phyloP scores from a whole-genome alignment of 2,329 filamentous ascomycete genomes.

The Cladophialophora yegresii region DNA sequence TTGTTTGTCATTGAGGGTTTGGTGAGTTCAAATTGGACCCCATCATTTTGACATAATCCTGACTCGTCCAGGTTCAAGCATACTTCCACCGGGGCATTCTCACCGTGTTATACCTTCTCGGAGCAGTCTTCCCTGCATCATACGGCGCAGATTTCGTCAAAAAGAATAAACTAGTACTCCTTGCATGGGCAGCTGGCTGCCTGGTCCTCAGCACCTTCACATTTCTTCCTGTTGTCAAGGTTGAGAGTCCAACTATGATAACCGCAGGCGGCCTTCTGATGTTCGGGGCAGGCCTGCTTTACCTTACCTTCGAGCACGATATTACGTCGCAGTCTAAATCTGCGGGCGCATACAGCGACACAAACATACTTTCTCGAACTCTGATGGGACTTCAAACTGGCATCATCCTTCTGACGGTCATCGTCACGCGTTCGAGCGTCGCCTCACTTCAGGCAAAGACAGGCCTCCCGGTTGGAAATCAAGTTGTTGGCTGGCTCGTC shows the following conservation, averaged over 20 bases:
- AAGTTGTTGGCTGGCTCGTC: slow-evolving; percentile 80
- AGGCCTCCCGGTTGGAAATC: slow-evolving; percentile 83
- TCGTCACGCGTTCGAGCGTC: slow-evolving; percentile 85
- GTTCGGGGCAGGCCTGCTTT: slow-evolving; percentile 72
- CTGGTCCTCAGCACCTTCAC: slow-evolving; percentile 87
- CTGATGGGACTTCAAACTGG: slow-evolving; percentile 60
- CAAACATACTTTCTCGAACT: slow-evolving; percentile 43
- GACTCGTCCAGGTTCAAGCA: slow-evolving; percentile 68
- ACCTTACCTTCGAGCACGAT: slow-evolving; percentile 75
- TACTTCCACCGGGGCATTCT: slow-evolving; percentile 90
- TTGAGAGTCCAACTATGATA: slow-evolving; percentile 75
- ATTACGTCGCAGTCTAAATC: slow-evolving; percentile 51
- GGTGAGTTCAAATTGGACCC: slow-evolving; percentile 46
- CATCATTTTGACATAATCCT: slow-evolving; percentile 4
- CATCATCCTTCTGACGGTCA: slow-evolving; percentile 74
- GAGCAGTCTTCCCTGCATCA: slow-evolving; percentile 72
- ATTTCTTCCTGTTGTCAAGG: slow-evolving; percentile 80
- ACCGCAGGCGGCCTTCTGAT: slow-evolving; percentile 76
- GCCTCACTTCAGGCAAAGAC: slow-evolving; percentile 79
- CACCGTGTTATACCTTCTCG: slow-evolving; percentile 75
- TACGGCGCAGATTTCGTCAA: slow-evolving; percentile 74
- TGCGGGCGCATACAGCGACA: slow-evolving; percentile 11
- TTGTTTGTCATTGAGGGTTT: slow-evolving; percentile 76
- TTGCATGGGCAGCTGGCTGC: slow-evolving; percentile 76
- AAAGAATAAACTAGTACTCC: slow-evolving; percentile 63